Percentiles rank a stretch among this genome's conserved stretches.
Evolutionary conservation across 176 grass and related monocot genomes (phyloP).

Genomic region (Elaeis guineensis): DNA sequence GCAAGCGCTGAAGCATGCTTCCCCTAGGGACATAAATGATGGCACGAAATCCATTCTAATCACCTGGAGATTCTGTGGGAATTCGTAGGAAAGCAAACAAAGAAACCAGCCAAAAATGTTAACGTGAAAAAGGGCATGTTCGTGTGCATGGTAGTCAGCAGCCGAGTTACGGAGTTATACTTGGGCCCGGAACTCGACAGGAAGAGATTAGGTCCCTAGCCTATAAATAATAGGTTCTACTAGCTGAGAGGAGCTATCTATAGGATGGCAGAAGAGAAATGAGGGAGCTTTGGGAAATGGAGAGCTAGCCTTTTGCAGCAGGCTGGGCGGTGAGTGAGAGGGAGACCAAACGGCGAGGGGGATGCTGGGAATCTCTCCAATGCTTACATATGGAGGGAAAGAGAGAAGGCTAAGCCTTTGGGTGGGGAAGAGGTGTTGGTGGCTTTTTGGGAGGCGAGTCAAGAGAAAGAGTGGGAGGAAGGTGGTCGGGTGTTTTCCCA

Average conservation of each 20-base stretch:
- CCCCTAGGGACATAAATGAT: conserved; percentile 16
- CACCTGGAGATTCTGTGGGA: conserved; percentile 10
- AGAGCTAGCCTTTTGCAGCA: conserved; percentile 12
- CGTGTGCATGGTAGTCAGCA: conserved; percentile 30
- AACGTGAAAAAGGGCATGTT: not conserved
- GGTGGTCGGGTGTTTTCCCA: not conserved
- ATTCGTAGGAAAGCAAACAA: not conserved
- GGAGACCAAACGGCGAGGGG: too few relatives aligned
- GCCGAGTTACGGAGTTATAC: not conserved
- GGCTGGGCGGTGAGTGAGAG: too few relatives aligned
- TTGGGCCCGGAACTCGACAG: too few relatives aligned
- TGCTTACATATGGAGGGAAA: too few relatives aligned
- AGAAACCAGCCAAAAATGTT: not conserved
- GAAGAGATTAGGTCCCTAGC: too few relatives aligned
- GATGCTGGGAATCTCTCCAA: too few relatives aligned
- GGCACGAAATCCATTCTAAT: conserved; percentile 16
- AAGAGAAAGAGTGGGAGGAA: not conserved
- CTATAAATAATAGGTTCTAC: too few relatives aligned
- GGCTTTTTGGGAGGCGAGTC: too few relatives aligned
- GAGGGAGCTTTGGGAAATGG: not conserved
- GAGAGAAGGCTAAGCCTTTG: too few relatives aligned
- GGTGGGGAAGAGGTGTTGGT: too few relatives aligned
- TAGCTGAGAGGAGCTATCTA: too few relatives aligned
- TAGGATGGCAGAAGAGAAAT: not conserved
- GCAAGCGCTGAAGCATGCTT: not conserved